Evolutionary conservation across 2,329 filamentous ascomycete species (phyloP).

Genomic region (Claviceps digitariae): DNA sequence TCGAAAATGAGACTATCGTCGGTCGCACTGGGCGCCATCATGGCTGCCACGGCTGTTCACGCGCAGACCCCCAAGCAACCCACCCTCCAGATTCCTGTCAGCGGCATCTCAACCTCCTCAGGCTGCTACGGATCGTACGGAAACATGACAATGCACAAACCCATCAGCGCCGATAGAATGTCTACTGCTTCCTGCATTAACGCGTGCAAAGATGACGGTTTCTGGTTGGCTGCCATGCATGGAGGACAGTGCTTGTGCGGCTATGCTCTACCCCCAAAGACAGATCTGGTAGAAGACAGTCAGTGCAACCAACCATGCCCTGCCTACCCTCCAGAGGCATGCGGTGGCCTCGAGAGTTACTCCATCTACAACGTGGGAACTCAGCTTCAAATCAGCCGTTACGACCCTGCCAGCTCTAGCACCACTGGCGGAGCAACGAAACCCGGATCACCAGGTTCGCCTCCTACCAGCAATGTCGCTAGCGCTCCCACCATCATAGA

Average conservation of each 20-base stretch:
- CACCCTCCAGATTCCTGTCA: slow-evolving; percentile 23
- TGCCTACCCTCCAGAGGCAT: slow-evolving; percentile 48
- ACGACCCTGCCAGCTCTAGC: slow-evolving; percentile 15
- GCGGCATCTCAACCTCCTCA: slow-evolving; percentile 28
- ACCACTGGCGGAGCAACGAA: slow-evolving; percentile 2
- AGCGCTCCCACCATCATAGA: slow-evolving; percentile 8
- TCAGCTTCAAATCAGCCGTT: slow-evolving; percentile 21
- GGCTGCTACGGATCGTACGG: slow-evolving; percentile 37
- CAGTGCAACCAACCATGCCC: slow-evolving; percentile 54
- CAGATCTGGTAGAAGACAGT: slow-evolving; percentile 37
- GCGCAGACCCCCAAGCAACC: slow-evolving; percentile 16
- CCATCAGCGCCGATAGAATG: slow-evolving; percentile 9
- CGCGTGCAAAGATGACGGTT: slow-evolving; percentile 28
- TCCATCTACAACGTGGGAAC: slow-evolving; percentile 39
- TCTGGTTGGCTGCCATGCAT: slow-evolving; percentile 48
- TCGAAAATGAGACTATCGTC: slow-evolving; percentile 19
- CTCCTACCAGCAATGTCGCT: slow-evolving; percentile 6
- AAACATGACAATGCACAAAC: slow-evolving; percentile 20
- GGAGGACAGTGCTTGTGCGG: slow-evolving; percentile 62
- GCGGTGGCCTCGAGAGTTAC: slow-evolving; percentile 29
- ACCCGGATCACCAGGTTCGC: slow-evolving; percentile 3
- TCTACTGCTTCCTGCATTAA: slow-evolving; percentile 28
- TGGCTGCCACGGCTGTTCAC: slow-evolving; percentile 15
- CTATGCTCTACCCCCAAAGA: slow-evolving; percentile 46
- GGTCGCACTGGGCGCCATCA: slow-evolving; percentile 15